Conservation (phyloP, 2,329 filamentous ascomycete genomes). For the Coccinonectria pachysandricola region DNA sequence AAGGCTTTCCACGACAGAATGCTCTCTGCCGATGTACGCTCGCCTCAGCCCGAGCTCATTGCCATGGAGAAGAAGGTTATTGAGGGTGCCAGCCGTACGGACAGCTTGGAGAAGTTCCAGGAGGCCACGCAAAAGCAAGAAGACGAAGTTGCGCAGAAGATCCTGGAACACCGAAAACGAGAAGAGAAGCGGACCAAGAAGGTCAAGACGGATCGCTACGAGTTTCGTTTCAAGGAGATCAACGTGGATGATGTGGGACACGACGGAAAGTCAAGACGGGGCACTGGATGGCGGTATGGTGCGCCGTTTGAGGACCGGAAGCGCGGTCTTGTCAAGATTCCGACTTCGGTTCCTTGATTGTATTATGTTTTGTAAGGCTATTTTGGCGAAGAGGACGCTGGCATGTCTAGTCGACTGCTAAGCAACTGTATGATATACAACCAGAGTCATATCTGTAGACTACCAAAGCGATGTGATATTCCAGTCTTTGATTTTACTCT, state of each 20-base stretch:
- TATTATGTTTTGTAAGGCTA: conserved; percentile 7
- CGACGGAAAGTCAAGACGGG: conserved; percentile 39
- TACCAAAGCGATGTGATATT: conserved; percentile 12
- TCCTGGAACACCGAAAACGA: conserved; percentile 22
- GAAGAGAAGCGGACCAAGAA: conserved; percentile 32
- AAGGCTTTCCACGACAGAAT: conserved; percentile 51
- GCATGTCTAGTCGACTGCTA: conserved; percentile 6
- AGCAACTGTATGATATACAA: conserved; percentile 19
- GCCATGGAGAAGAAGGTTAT: conserved; percentile 39
- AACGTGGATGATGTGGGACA: conserved; percentile 46
- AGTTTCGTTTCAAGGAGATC: conserved; percentile 53
- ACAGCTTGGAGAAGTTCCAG: conserved; percentile 32
- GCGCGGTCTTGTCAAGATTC: conserved; percentile 57
- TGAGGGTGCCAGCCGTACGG: conserved; percentile 24
- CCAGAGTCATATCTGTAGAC: conserved; percentile 14
- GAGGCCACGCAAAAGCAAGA: conserved; percentile 34
- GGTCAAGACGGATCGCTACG: conserved; percentile 42
- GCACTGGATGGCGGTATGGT: conserved; percentile 54
- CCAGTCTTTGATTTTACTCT: conserved; percentile 6
- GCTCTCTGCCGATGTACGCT: conserved; percentile 49
- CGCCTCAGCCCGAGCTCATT: conserved; percentile 54
- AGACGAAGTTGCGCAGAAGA: conserved; percentile 25
- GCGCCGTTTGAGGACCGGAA: conserved; percentile 52
- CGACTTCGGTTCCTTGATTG: conserved; percentile 46
- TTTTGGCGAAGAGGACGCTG: conserved; percentile 3